Base-by-base conservation (phyloP, 2,329 filamentous ascomycete species). In the Penicillium sp. region DNA sequence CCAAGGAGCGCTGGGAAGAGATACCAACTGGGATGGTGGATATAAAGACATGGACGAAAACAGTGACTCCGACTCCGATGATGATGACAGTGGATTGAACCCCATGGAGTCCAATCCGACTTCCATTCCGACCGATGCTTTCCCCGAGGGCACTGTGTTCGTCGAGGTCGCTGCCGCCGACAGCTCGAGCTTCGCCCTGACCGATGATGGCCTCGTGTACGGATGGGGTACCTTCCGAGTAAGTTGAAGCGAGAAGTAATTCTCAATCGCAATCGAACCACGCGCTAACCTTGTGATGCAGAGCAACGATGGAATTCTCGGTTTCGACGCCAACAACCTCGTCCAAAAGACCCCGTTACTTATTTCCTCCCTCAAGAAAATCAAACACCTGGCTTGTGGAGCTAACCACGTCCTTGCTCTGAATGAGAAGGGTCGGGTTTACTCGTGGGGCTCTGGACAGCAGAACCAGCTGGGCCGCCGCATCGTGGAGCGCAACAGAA, bases 1-100 rank as follows among this genome's bases (percentile, higher is more conserved):
- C 68, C 86, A 92, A 67, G 88, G 89, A 59, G 89, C 91, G 8
- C 81, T 95, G 36, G 91, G 91, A 40, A 82, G 91, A 67, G 83
- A 90, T 68, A 92, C 89, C 3, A 77, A 76, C 11, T 88, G 86
- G 81, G 83, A 87, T 2, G 87, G 87, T 46, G 85, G 85, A 49
- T 73, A 81, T 65, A 78, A 77, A 59, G 80, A 83, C 54, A 76
- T 82, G 47, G 77, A 79, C 39, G 77, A 75, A 11, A 72, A 60
- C 44, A 69, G 60, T 44, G 68, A 66, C 49, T 63, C 67, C 4
- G 78, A 79, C 44, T 80, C 82, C 29, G 83, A 85, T 13, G 75
- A 73, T n/a, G 82, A 77, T 29, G 81, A 81, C 52, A 75, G 72
- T 52, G 83, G 81, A 18, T 68, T 86, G 63, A 86, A 85, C 64